Evolutionary conservation across 2,329 filamentous ascomycete genomes (phyloP).

Genomic region (Mycosphaerella sp.): DNA sequence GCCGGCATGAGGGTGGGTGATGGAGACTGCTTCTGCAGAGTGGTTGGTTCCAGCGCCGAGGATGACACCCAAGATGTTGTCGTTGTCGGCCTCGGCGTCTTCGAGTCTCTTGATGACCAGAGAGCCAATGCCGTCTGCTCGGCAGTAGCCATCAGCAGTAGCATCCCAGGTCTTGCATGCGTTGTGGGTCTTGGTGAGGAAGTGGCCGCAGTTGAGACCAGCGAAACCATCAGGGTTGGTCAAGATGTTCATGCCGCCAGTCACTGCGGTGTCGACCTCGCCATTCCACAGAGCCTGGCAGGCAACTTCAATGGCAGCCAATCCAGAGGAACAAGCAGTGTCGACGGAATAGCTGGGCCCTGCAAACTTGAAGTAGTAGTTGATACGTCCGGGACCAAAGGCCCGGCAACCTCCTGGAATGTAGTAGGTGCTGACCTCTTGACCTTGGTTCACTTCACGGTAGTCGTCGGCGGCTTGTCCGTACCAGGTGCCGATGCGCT

Average conservation of each 20-base stretch:
- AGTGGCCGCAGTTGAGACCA: slow-evolving; percentile 27
- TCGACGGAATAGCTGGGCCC: slow-evolving; percentile 67
- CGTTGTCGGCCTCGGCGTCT: slow-evolving; percentile 32
- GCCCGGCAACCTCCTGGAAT: slow-evolving; percentile 47
- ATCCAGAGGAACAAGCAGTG: slow-evolving; percentile 70
- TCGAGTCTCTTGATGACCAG: slow-evolving; percentile 31
- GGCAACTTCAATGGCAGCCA: slow-evolving; percentile 63
- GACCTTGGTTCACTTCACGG: slow-evolving; percentile 25
- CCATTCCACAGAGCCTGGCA: slow-evolving; percentile 53
- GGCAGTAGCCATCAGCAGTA: slow-evolving; percentile 31
- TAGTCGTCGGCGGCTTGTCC: slow-evolving; percentile 35
- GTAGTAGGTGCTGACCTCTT: slow-evolving; percentile 27
- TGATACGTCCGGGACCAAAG: slow-evolving; percentile 26
- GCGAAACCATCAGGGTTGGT: slow-evolving; percentile 9
- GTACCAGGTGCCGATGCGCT: slow-evolving; percentile 33
- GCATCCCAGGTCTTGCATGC: slow-evolving; percentile 27
- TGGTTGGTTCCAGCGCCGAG: slow-evolving; percentile 14
- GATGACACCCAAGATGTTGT: slow-evolving; percentile 23
- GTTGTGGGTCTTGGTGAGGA: slow-evolving; percentile 19
- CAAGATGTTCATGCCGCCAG: slow-evolving; percentile 28
- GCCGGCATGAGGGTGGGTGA: slow-evolving; percentile 19
- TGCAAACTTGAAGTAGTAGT: slow-evolving; percentile 51
- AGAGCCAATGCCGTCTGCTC: slow-evolving; percentile 26
- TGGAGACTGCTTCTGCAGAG: slow-evolving; percentile 15
- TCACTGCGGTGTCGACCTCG: slow-evolving; percentile 28